A percentile compares a stretch with the other conserved stretches of the same genome.
phyloP scores from a whole-genome alignment of 371 early-diverging fungal genomes.

The Rhizopus arrhizus region DNA sequence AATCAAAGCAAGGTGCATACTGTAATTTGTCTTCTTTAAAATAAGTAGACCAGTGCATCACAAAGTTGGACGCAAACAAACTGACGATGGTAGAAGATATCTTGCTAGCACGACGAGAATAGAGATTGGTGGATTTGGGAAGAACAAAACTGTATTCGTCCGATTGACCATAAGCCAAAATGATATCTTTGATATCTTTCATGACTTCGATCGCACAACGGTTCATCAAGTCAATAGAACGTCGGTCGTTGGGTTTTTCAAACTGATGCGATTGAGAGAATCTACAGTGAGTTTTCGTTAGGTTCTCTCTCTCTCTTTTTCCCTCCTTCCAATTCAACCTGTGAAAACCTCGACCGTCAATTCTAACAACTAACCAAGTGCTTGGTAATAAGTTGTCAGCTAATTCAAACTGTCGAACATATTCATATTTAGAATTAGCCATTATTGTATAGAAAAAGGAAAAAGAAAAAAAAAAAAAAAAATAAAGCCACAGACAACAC shows the following conservation, averaged over 20 bases:
- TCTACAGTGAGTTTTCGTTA: constrained; percentile 31
- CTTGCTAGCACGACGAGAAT: constrained; percentile 81
- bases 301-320: not conserved
- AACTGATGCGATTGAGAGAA: constrained; percentile 86
- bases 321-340: constrained; percentile 41
- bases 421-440: constrained; percentile 93
- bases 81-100: constrained; percentile 83
- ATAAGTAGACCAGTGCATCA: constrained; percentile 78
- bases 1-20: constrained; percentile 92
- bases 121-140: constrained; percentile 65
- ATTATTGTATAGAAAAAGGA: constrained; percentile 34
- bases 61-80: constrained; percentile 85
- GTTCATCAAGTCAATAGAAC: constrained; percentile 88
- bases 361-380: constrained; percentile 88
- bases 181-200: constrained; percentile 80
- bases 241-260: constrained; percentile 88
- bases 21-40: constrained; percentile 66
- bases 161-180: constrained; percentile 90
- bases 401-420: constrained; percentile 88
- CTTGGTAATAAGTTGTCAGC: constrained; percentile 76
- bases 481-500: not conserved
- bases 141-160: constrained; percentile 94
- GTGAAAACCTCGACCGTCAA: constrained; percentile 95
- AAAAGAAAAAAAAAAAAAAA: constrained; percentile 2
- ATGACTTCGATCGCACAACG: constrained; percentile 78